These are phyloP conservation scores for Cutaneotrichosporon cutaneum DNA, from an alignment of 1,284 basidiomycete species.

Conservation along the genomic window DNA sequence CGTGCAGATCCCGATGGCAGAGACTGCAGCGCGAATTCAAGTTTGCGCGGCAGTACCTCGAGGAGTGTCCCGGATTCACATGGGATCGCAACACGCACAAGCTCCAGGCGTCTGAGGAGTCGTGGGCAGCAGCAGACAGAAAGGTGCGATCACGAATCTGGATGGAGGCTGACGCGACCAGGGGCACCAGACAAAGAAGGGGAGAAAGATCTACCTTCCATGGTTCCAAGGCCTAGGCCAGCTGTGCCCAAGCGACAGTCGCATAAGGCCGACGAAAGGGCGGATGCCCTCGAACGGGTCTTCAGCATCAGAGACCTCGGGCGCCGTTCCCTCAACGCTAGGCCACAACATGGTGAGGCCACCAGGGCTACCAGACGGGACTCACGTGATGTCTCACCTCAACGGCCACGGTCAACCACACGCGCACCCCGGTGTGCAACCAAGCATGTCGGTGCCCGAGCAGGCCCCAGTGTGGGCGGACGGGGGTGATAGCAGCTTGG, in stretches of 20 bases:
- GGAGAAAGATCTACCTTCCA: conserved; percentile 42
- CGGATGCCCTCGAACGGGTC: conserved; percentile 22
- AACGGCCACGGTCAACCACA: conserved; percentile 14
- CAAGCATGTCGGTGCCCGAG: conserved; percentile 15
- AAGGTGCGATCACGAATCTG: conserved; percentile 12
- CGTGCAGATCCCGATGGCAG: conserved; percentile 49
- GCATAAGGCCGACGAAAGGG: conserved; percentile 10
- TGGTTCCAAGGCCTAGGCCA: conserved; percentile 37
- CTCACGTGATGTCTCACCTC: not conserved
- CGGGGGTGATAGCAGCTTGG: conserved; percentile 22
- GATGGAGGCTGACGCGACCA: conserved; percentile 13
- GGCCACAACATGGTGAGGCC: conserved; percentile 5
- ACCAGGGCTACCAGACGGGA: not conserved
- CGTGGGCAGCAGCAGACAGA: conserved; percentile 39
- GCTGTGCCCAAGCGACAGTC: conserved; percentile 31
- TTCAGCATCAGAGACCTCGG: conserved; percentile 25
- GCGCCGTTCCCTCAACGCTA: conserved; percentile 15
- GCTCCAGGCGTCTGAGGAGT: conserved; percentile 31
- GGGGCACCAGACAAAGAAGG: conserved; percentile 34
- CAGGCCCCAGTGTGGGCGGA: conserved; percentile 12
- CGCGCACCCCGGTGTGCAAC: conserved; percentile 16
- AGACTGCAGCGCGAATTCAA: conserved; percentile 46
- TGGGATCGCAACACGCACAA: conserved; percentile 35
- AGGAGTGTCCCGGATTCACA: conserved; percentile 32
- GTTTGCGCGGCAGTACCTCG: conserved; percentile 37